Percentiles rank a stretch among this genome's conserved stretches.
Conservation (phyloP, 2,329 filamentous ascomycete species). For the Raffaelea albimanens region DNA sequence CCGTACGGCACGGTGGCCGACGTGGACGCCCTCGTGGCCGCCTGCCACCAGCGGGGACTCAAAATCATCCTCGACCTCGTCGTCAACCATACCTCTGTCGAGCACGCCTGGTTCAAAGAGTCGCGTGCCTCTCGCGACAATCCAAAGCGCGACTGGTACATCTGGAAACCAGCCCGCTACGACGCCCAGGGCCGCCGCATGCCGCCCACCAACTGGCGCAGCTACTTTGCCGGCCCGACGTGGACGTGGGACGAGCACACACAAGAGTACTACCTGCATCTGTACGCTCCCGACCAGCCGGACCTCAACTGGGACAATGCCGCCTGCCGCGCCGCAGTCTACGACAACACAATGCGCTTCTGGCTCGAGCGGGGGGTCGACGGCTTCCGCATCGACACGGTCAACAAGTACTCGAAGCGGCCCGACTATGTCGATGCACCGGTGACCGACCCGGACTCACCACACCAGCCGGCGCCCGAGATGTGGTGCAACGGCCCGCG, state of each 20-base stretch:
- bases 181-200: constrained; percentile 48
- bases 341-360: constrained; percentile 62
- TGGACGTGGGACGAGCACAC: constrained; percentile 68
- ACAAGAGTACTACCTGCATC: constrained; percentile 65
- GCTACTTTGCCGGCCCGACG: constrained; percentile 49
- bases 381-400: constrained; percentile 64
- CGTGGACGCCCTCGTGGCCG: constrained; percentile 50
- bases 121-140: constrained; percentile 51
- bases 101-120: constrained; percentile 64
- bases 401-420: constrained; percentile 61
- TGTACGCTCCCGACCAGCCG: constrained; percentile 54
- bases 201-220: constrained; percentile 68
- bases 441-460: constrained; percentile 24
- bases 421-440: constrained; percentile 46
- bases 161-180: constrained; percentile 28
- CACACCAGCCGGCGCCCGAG: constrained; percentile 40
- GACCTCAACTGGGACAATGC: constrained; percentile 77
- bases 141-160: constrained; percentile 51
- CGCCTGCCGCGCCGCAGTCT: constrained; percentile 57
- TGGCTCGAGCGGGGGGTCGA: constrained; percentile 67
- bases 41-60: constrained; percentile 52
- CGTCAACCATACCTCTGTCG: constrained; percentile 66
- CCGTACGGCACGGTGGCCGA: constrained; percentile 56
- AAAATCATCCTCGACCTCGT: constrained; percentile 57
- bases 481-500: constrained; percentile 57